Percentiles rank a stretch among this genome's conserved stretches.
These are phyloP conservation scores for Lactuca saligna DNA, from an alignment of 129 eudicot genomes.

Conservation along the genomic window DNA sequence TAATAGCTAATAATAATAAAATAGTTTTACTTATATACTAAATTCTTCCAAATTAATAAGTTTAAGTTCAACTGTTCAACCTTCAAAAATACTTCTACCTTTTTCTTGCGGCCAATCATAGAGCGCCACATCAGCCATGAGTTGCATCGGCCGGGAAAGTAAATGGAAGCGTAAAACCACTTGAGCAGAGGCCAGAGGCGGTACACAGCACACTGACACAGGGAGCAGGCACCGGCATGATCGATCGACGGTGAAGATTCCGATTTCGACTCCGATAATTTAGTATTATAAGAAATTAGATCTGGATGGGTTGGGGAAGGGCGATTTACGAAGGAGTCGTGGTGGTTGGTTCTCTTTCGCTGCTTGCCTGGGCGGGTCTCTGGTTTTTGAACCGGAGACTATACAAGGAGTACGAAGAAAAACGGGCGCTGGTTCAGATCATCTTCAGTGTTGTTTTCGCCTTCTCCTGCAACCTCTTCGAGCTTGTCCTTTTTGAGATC, in stretches of 20 bases:
- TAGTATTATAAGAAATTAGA: neutral
- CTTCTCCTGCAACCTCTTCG: slow-evolving; percentile 86
- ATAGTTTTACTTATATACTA: too few species aligned
- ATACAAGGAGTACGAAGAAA: slow-evolving; percentile 94
- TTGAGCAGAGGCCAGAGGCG: slow-evolving; percentile 11
- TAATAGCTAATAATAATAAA: too few species aligned
- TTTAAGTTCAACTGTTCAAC: neutral
- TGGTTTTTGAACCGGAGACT: slow-evolving; percentile 86
- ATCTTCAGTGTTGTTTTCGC: slow-evolving; percentile 97
- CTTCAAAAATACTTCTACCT: neutral
- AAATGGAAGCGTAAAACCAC: slow-evolving; percentile 9
- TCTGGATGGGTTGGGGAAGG: slow-evolving; percentile 83
- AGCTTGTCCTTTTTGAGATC: slow-evolving; percentile 97
- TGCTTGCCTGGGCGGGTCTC: slow-evolving; percentile 90
- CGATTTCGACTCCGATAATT: slow-evolving; percentile 5
- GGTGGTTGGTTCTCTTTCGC: slow-evolving; percentile 60
- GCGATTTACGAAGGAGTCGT: slow-evolving; percentile 79
- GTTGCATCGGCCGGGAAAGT: slow-evolving; percentile 24
- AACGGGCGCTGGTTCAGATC: slow-evolving; percentile 88
- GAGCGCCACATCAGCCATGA: slow-evolving; percentile 20
- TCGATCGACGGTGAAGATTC: slow-evolving; percentile 16
- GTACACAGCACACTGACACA: neutral
- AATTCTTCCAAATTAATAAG: too few species aligned
- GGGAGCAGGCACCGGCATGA: slow-evolving; percentile 16
- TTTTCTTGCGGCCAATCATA: slow-evolving; percentile 2